A percentile compares a stretch with the other conserved stretches of the same genome.
phyloP scores from a whole-genome alignment of 2,329 filamentous ascomycete genomes.

The Fusarium brachygibbosum region DNA sequence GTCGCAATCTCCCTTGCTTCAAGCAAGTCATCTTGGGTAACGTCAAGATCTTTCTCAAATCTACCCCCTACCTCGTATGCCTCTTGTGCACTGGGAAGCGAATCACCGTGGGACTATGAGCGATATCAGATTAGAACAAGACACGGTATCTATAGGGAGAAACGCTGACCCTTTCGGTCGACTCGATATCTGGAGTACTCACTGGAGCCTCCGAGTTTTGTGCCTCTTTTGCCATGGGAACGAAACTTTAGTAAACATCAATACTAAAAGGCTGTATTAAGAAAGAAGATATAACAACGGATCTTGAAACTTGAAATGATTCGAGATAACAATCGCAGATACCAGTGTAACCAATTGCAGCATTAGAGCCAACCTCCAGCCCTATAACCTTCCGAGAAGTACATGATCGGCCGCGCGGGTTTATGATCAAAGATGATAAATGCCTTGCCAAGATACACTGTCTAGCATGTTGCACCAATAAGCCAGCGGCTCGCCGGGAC shows the following conservation, averaged over 20 bases:
- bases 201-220: slow-evolving; percentile 6
- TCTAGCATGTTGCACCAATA: slow-evolving; percentile 5
- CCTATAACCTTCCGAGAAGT: not conserved
- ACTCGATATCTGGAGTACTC: not conserved
- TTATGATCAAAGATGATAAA: not conserved
- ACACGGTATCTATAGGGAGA: not conserved
- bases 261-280: not conserved
- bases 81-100: not conserved
- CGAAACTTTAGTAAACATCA: not conserved
- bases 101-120: not conserved
- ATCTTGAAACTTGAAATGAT: not conserved
- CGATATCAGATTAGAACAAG: not conserved
- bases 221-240: slow-evolving; percentile 9
- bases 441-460: not conserved
- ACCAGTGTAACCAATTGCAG: not conserved
- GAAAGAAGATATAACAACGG: not conserved
- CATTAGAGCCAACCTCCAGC: not conserved
- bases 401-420: slow-evolving; percentile 6
- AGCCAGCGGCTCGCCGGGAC: not conserved
- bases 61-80: slow-evolving; percentile 1
- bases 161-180: slow-evolving; percentile 20
- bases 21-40: slow-evolving; percentile 60
- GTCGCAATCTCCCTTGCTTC: slow-evolving; percentile 58
- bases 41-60: slow-evolving; percentile 49
- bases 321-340: not conserved